Evolutionary conservation across 192 early-diverging fungal genomes (phyloP).

Genomic region (Thamnidium elegans): DNA sequence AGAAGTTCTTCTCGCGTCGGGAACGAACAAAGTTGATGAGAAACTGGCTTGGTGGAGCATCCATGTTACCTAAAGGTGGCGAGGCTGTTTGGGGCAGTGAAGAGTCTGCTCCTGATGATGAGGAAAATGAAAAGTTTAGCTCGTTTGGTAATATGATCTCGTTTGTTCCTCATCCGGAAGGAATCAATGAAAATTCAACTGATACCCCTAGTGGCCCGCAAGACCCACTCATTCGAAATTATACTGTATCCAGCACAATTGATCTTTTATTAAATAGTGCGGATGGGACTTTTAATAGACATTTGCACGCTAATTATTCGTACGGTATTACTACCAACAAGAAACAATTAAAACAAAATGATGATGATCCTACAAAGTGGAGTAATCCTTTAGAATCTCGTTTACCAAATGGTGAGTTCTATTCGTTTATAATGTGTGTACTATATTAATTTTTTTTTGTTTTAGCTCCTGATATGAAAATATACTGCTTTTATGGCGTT

Average conservation of each 20-base stretch:
- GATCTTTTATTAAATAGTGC: constrained; percentile 53
- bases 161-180: constrained; percentile 34
- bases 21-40: constrained; percentile 78
- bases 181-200: not conserved
- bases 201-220: not conserved
- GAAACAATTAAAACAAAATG: constrained; percentile 54
- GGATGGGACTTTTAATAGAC: constrained; percentile 42
- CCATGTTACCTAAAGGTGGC: constrained; percentile 87
- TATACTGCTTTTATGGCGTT: constrained; percentile 82
- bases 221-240: constrained; percentile 24
- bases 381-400: constrained; percentile 72
- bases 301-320: constrained; percentile 61
- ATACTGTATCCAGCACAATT: constrained; percentile 45
- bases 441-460: not conserved
- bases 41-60: constrained; percentile 73
- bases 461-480: constrained; percentile 68
- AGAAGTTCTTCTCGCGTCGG: constrained; percentile 76
- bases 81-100: constrained; percentile 73
- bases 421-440: too few relatives aligned
- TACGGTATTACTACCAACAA: constrained; percentile 61
- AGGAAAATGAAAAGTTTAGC: constrained; percentile 32
- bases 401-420: constrained; percentile 25
- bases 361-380: constrained; percentile 66
- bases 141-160: constrained; percentile 58
- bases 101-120: constrained; percentile 72